Base-by-base conservation (phyloP, 129 eudicot species). In the Oenanthe sinensis region DNA sequence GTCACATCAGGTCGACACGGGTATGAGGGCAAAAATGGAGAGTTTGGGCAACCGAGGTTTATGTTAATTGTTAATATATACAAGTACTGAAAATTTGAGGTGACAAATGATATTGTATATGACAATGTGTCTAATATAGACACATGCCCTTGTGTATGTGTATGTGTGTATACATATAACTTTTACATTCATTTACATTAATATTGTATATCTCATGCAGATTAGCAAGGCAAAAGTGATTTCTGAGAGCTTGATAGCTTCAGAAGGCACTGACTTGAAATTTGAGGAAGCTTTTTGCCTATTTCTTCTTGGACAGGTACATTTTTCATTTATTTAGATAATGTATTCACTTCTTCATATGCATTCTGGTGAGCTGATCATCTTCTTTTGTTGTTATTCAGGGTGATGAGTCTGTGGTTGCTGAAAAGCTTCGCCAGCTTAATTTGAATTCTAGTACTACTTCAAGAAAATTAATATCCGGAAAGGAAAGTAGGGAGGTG, bases 291-390 rank as follows among this genome's bases (percentile, higher is more conserved):
- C 92, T 82, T 87, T 91, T 71, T 95, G 97, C 88, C 82, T 88
- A 75, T 92, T 85, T 79, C 96, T 95, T 83, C 92, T 95, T 55
- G 98, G 96, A 75, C 96, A 90, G 97, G 98, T 95, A 84, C 5
- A 62, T 70, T n/a, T 49, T 45, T 77, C 50, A 71, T 63, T 62
- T 60, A n/a, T 60, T 79, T 37, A 26, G 48, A 50, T 45, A 67
- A 71, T 19, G 44, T 39, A 50, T 60, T n/a, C 73, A 28, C 37
- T 30, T 71, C 14, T 72, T 43, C 22, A 67, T 79, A 58, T 49
- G 67, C 54, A 50, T 50, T 22, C 71, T 83, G 37, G 22, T 67
- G 72, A 67, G 22, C 19, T 30, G 42, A 75, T 45, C 40, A 73
- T 76, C 30, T 52, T 8, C 55, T 75, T 55, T 20, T 85, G 17